Evolutionary conservation across 257 asterid species (phyloP).

Genomic region (Solanum bukasovii): DNA sequence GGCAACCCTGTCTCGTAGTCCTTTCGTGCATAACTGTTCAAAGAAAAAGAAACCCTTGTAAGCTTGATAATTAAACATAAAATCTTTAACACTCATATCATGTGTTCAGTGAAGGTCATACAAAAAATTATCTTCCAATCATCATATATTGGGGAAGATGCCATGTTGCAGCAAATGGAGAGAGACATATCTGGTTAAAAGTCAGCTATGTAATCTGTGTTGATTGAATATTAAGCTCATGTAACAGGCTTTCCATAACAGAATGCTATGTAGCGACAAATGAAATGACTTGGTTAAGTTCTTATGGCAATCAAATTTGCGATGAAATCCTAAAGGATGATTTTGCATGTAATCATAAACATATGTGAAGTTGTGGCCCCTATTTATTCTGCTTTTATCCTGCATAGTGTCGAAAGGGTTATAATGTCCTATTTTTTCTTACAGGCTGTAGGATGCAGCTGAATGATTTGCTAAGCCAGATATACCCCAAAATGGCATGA

Average conservation of each 20-base stretch:
- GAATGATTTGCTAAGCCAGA: neutral
- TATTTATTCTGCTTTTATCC: neutral
- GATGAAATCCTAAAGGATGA: neutral
- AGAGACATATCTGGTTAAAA: neutral
- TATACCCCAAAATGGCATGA: neutral
- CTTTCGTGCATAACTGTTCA: slow-evolving; percentile 41
- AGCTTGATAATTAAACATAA: neutral
- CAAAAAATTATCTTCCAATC: neutral
- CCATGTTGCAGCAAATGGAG: neutral
- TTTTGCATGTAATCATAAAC: neutral
- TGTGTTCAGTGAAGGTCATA: neutral
- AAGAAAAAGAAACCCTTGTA: neutral
- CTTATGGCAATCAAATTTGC: neutral
- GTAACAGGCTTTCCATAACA: neutral
- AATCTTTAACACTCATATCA: neutral
- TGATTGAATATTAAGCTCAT: neutral
- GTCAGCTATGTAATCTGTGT: neutral
- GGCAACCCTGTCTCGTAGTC: slow-evolving; percentile 51
- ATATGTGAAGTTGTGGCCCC: neutral
- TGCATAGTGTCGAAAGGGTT: neutral
- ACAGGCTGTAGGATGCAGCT: neutral
- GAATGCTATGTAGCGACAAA: neutral
- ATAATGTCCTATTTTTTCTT: neutral
- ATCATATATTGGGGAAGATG: neutral
- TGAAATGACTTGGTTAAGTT: neutral